Percentiles rank a stretch among this genome's conserved stretches.
Conservation (phyloP, 2,329 filamentous ascomycete genomes). For the Cercospora zeina region DNA sequence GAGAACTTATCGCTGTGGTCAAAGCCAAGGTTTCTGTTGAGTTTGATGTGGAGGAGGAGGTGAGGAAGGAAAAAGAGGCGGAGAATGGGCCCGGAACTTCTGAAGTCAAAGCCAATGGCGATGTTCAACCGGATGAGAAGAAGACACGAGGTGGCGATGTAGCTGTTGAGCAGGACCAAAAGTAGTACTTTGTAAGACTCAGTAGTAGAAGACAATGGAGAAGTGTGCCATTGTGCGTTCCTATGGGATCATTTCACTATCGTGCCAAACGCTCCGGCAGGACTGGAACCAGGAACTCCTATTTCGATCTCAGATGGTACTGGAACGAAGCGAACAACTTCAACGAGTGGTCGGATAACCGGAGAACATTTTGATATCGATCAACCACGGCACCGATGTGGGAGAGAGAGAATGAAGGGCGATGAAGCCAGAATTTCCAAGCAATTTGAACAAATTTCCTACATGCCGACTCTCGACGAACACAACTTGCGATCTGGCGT, state of each 20-base stretch:
- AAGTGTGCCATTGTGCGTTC: conserved; percentile 2
- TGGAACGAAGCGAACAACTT: too few relatives aligned
- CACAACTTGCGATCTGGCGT: neutral
- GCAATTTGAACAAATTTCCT: neutral
- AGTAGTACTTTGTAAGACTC: conserved; percentile 2
- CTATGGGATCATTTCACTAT: conserved; percentile 8
- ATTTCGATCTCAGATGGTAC: too few relatives aligned
- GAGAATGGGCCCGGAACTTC: neutral
- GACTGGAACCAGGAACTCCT: too few relatives aligned
- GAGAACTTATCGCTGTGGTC: conserved; percentile 34
- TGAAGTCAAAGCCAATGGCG: neutral
- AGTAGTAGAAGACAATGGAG: conserved; percentile 7
- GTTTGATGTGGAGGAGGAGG: conserved; percentile 18
- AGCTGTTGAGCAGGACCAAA: conserved; percentile 1
- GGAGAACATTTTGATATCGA: too few relatives aligned
- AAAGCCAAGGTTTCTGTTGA: conserved; percentile 53
- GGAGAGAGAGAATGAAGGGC: neutral
- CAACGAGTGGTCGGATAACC: too few relatives aligned
- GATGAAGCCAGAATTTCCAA: neutral
- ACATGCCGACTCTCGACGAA: neutral
- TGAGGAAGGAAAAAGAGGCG: conserved; percentile 11
- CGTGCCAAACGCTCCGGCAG: too few relatives aligned
- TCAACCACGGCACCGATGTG: too few relatives aligned
- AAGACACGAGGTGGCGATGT: neutral
- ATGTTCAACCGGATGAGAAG: neutral